Base-by-base conservation (phyloP, 225 moss, liverwort and hornwort species). In the Asterella californica region DNA sequence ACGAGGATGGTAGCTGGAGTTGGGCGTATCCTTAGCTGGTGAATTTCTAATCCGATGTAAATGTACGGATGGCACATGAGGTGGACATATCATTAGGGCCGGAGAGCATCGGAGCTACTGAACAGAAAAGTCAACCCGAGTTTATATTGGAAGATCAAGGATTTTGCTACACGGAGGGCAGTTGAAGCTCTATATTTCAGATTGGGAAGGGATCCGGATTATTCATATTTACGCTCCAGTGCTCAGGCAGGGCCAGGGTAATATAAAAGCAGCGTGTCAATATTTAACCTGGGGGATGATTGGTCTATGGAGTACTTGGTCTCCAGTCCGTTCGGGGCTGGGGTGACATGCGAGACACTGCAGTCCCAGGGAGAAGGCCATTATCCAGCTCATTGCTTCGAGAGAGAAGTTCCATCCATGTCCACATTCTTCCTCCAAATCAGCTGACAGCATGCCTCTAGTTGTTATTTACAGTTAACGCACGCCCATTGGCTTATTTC, bases 1-100 rank as follows among this genome's bases (percentile, higher is more conserved):
- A 77, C 47, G 63, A 62, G 32, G 77, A 77, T 37, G 77, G 77
- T 77, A 63, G 63, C 77, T 77, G 77, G 77, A 77, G 77, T 77
- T 77, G 77, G 77, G 77, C 77, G 25, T 63, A n/a, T 48, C 77
- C 77, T 10, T 77, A 65, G 27, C 64, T 29, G 63, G 53, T 7
- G 47, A 34, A 8, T 65, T 36, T 61, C 17, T 65, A 45, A 36
- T 12, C 62, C 24, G 47, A 15, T 53, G 74, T 74, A 74, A 74
- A 32, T 52, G 12, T 46, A 46, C 42, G 29, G 29, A 29, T 60
- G 45, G 63, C 64, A 64, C 17, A 77, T 77, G 62, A 27, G 57
- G 22, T 57, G 75, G 57, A 33, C 55, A 22, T 36, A 15, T 54
- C 33, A 24, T 25, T 76, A 38, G 17, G 30, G 25, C 27, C 11